phyloP scores from a whole-genome alignment of 2,329 filamentous ascomycete genomes.

The Pseudonectria buxi region DNA sequence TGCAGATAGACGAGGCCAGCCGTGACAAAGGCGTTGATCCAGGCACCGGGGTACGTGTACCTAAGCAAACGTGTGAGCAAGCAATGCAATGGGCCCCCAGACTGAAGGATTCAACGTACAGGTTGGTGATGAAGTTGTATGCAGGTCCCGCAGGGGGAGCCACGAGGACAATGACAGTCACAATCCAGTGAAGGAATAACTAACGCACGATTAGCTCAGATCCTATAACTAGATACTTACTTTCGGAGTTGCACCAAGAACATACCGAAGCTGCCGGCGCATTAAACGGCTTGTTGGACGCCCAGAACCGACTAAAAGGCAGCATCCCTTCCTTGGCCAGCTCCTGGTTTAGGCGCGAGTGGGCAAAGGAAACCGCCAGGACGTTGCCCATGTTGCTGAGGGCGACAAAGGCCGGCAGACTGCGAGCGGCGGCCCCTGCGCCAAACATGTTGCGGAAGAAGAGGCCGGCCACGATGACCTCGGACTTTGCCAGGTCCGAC shows the following conservation, averaged over 20 bases:
- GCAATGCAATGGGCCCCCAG: neutral
- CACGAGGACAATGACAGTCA: slow-evolving; percentile 58
- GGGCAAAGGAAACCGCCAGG: slow-evolving; percentile 52
- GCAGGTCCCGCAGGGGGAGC: slow-evolving; percentile 61
- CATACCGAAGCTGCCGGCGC: slow-evolving; percentile 50
- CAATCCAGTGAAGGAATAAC: slow-evolving; percentile 58
- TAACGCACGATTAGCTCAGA: slow-evolving; percentile 14
- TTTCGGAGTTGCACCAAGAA: too few species aligned
- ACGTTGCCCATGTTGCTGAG: slow-evolving; percentile 58
- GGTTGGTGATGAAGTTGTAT: slow-evolving; percentile 59
- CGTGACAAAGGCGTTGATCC: slow-evolving; percentile 47
- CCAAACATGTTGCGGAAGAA: slow-evolving; percentile 60
- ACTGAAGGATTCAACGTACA: slow-evolving; percentile 27
- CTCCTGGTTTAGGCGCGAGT: slow-evolving; percentile 56
- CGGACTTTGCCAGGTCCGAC: slow-evolving; percentile 47
- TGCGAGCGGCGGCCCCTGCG: slow-evolving; percentile 40
- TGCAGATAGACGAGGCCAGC: slow-evolving; percentile 47
- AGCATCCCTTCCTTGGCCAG: slow-evolving; percentile 64
- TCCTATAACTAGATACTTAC: neutral
- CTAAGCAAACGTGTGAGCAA: slow-evolving; percentile 16
- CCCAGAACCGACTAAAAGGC: slow-evolving; percentile 61
- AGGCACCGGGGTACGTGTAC: slow-evolving; percentile 45
- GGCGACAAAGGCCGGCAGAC: slow-evolving; percentile 50
- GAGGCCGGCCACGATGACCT: slow-evolving; percentile 52
- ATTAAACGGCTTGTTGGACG: slow-evolving; percentile 61